These are phyloP conservation scores for Sarocladium brachiariae DNA, from an alignment of 2,329 filamentous ascomycete species.

Conservation along the genomic window DNA sequence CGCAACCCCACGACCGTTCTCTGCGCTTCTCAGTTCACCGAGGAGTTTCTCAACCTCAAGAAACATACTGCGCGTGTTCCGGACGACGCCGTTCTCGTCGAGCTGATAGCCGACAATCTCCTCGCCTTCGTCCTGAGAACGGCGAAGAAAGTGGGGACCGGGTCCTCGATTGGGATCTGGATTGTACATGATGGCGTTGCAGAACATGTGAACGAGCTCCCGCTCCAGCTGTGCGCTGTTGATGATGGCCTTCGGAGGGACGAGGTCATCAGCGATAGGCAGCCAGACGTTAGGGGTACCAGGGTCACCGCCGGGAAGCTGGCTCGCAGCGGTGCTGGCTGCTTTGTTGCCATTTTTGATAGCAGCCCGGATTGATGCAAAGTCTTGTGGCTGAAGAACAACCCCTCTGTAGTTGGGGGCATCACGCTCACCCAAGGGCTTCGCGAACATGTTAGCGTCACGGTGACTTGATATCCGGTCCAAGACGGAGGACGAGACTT, in stretches of 20 bases:
- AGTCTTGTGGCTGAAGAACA: slow-evolving; percentile 67
- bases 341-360: slow-evolving; percentile 67
- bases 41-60: slow-evolving; percentile 76
- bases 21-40: slow-evolving; percentile 67
- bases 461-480: slow-evolving; percentile 73
- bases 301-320: slow-evolving; percentile 53
- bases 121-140: slow-evolving; percentile 36
- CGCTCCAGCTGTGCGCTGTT: slow-evolving; percentile 90
- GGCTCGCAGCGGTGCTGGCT: slow-evolving; percentile 52
- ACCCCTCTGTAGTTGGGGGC: slow-evolving; percentile 70
- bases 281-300: slow-evolving; percentile 53
- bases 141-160: slow-evolving; percentile 51
- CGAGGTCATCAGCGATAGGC: slow-evolving; percentile 66
- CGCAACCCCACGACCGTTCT: slow-evolving; percentile 40
- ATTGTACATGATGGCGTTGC: slow-evolving; percentile 98
- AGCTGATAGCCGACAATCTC: slow-evolving; percentile 54
- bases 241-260: slow-evolving; percentile 83
- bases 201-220: slow-evolving; percentile 93
- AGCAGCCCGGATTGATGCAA: slow-evolving; percentile 69
- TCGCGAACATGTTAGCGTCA: slow-evolving; percentile 72
- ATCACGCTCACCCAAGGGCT: slow-evolving; percentile 65
- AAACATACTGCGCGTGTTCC: slow-evolving; percentile 85
- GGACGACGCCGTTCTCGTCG: slow-evolving; percentile 80
- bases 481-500: slow-evolving; percentile 64
- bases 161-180: slow-evolving; percentile 69